A percentile compares a stretch with the other conserved stretches of the same genome.
Evolutionary conservation across 345 rosid species (phyloP).

Genomic region (Populus davidiana): DNA sequence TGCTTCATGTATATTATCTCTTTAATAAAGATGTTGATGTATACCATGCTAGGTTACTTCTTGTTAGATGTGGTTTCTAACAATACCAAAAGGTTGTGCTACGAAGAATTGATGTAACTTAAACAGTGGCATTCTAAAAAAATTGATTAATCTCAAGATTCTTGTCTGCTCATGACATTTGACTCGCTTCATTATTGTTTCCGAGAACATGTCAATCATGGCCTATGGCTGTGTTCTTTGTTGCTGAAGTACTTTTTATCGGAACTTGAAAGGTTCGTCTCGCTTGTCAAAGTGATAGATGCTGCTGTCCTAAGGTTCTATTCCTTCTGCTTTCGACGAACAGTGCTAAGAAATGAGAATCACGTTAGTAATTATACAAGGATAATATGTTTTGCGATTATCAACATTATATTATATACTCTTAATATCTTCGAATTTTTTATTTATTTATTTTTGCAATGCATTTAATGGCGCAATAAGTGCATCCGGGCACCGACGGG

Average conservation of each 20-base stretch:
- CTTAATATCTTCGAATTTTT: too few species aligned
- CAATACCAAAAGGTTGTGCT: not conserved
- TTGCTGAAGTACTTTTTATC: not conserved
- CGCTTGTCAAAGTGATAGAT: not conserved
- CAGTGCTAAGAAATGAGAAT: too few species aligned
- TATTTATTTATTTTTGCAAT: too few species aligned
- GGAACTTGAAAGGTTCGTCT: not conserved
- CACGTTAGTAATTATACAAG: too few species aligned
- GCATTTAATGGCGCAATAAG: too few species aligned
- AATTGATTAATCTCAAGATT: not conserved
- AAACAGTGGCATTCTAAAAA: not conserved
- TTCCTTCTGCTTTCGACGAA: not conserved
- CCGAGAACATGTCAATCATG: not conserved
- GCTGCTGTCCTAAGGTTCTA: not conserved
- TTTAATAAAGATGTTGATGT: slow-evolving; percentile 17
- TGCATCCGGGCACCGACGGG: too few species aligned
- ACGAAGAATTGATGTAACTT: not conserved
- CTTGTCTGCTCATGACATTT: not conserved
- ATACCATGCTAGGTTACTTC: not conserved
- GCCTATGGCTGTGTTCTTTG: not conserved
- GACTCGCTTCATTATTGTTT: not conserved
- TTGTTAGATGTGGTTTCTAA: slow-evolving; percentile 1
- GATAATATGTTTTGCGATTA: too few species aligned
- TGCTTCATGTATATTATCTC: slow-evolving; percentile 27
- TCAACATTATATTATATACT: too few species aligned